Base-by-base conservation (phyloP, 495 filamentous ascomycete species). In the Tuber calosporum region DNA sequence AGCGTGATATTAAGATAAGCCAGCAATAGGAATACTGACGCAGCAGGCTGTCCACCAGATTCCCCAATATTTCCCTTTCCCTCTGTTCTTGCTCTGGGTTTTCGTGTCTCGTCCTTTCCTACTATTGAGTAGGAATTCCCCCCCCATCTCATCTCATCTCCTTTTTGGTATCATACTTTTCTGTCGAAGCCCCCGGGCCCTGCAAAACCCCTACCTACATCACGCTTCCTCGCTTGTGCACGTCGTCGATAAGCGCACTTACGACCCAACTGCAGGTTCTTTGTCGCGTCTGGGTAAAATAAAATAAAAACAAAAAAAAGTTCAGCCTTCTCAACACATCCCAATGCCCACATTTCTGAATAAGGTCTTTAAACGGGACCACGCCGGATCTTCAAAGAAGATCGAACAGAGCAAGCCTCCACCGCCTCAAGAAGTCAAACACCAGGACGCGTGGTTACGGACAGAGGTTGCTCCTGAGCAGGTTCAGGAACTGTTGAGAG, bases 391-490 rank as follows among this genome's bases (percentile, higher is more conserved):
- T 69, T 41, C 58, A 66, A 75, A 68, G 71, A 78, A 72, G 72
- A 66, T 76, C 58, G 73, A 74, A 38, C 69, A 71, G 40, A 71
- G 73, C 67, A 48, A 70, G 42, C 67, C 72, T 39, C 71, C 83
- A 40, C 86, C 87, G 48, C 92, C 92, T 72, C 86, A 86, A 81
- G 97, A 93, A 74, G 75, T 62, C 41, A 80, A 78, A 69, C 73
- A 74, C 91, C 90, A 91, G 67, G 93, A 98, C 83, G 91, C 94
- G 78, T 99, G 93, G 90, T 86, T 88, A 73, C 89, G 94, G 79
- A 94, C 89, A 73, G 88, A 92, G 69, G 90, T 99, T 73, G 89
- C 92, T 66, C 92, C 94, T 8, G 92, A 94, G 75, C 96, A 99
- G 83, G 89, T 99, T 41, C 91, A 94, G 78, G 92, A 95, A 75